Evolutionary conservation across 108 stramenopile species (phyloP).

Genomic region (Chaetoceros tenuissimus): DNA sequence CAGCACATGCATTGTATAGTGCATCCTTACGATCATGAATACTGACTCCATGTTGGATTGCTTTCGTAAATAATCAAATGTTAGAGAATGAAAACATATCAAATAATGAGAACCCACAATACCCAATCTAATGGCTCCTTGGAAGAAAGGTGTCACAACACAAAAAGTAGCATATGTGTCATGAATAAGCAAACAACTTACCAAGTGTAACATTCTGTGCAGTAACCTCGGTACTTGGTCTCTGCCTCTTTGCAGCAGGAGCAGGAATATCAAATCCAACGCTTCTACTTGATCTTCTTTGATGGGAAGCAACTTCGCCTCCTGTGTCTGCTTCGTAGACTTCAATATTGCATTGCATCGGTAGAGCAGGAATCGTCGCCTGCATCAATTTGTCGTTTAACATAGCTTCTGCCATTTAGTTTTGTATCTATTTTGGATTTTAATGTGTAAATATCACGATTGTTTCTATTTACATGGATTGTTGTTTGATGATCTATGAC

Average conservation of each 20-base stretch:
- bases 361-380: neutral
- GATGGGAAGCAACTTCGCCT: neutral
- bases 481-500: too few species aligned
- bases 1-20: constrained; percentile 19
- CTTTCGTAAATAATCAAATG: too few species aligned
- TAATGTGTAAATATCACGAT: too few species aligned
- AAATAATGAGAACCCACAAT: too few species aligned
- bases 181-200: too few species aligned
- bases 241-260: neutral
- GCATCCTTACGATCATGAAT: constrained; percentile 27
- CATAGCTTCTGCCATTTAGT: constrained; percentile 1
- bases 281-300: neutral
- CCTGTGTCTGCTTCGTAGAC: neutral
- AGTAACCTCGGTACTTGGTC: neutral
- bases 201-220: neutral
- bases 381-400: neutral
- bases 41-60: constrained; percentile 2
- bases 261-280: neutral
- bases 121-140: too few species aligned
- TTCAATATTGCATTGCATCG: too few species aligned
- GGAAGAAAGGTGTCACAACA: too few species aligned
- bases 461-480: too few species aligned
- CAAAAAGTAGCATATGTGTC: too few species aligned
- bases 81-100: too few species aligned
- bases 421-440: too few species aligned